Conservation (phyloP, 208 protist species). For the Leishmania mexicana region DNA sequence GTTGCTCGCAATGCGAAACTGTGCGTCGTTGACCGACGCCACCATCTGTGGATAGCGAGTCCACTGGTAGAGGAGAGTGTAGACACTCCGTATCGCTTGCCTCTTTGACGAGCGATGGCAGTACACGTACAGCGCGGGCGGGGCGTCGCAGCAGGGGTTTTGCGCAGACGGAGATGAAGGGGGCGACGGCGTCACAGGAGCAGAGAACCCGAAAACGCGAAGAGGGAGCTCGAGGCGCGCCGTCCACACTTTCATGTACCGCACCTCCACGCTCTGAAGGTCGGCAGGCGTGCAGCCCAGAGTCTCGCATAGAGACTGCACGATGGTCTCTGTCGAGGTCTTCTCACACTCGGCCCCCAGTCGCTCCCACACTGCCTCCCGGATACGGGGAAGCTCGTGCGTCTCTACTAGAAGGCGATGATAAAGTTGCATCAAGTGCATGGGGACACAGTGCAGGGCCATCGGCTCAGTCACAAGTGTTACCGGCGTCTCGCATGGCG, state of each 20-base stretch:
- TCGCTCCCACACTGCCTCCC: background rate
- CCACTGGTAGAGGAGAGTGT: constrained; percentile 8
- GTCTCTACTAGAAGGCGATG: background rate
- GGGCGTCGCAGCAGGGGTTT: background rate
- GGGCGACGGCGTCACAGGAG: no score
- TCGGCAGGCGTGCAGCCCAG: constrained; percentile 6
- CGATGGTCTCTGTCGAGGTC: background rate
- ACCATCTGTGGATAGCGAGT: constrained; percentile 4
- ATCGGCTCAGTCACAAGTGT: background rate
- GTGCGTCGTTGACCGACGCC: background rate
- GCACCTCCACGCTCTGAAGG: background rate
- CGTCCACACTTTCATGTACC: constrained; percentile 6
- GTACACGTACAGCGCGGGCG: background rate
- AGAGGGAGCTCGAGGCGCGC: constrained; percentile 10
- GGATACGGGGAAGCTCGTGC: background rate
- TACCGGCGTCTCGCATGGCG: background rate
- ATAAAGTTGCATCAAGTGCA: background rate
- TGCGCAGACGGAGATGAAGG: background rate
- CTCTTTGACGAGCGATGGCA: background rate
- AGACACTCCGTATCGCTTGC: constrained; percentile 1
- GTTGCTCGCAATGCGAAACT: background rate
- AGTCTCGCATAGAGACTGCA: constrained; percentile 7
- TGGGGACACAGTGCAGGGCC: constrained; percentile 7
- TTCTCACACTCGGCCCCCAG: background rate
- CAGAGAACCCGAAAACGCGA: constrained; percentile 1